A percentile compares a stretch with the other conserved stretches of the same genome.
Conservation (phyloP, 345 rosid species). For the Heritiera fomes region DNA sequence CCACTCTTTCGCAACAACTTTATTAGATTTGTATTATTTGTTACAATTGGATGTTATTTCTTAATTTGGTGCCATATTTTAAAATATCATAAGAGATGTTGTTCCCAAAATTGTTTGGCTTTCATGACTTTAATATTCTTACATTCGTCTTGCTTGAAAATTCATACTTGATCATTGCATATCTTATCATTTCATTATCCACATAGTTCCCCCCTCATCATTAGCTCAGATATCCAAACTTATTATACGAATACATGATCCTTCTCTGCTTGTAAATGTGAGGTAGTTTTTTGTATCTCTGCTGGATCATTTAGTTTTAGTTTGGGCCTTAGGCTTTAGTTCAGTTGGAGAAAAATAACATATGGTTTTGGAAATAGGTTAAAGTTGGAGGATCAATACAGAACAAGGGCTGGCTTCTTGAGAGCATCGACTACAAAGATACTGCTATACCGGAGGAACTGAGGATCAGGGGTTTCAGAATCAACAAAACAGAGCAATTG, state of each 20-base stretch:
- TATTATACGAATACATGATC: background rate
- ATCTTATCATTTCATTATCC: background rate
- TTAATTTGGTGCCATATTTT: background rate
- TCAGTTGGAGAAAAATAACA: background rate
- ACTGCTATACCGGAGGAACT: slow-evolving; percentile 68
- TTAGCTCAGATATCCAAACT: background rate
- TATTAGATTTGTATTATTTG: background rate
- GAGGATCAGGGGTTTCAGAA: slow-evolving; percentile 76
- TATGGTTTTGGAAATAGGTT: slow-evolving; percentile 44
- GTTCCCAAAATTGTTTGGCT: background rate
- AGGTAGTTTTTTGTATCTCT: background rate
- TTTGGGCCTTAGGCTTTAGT: background rate
- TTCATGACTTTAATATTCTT: background rate
- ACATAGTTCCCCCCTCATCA: background rate
- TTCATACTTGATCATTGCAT: background rate
- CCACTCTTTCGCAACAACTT: background rate
- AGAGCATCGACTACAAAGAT: slow-evolving; percentile 71
- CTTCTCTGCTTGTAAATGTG: background rate
- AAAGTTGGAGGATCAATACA: slow-evolving; percentile 60
- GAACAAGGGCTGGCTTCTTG: slow-evolving; percentile 85
- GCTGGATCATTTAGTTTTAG: background rate
- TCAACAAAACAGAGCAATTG: slow-evolving; percentile 66
- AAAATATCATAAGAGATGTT: background rate
- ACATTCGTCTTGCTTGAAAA: background rate
- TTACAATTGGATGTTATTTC: background rate